phyloP scores from a whole-genome alignment of 108 stramenopile species.

The Cylindrotheca closterium region DNA sequence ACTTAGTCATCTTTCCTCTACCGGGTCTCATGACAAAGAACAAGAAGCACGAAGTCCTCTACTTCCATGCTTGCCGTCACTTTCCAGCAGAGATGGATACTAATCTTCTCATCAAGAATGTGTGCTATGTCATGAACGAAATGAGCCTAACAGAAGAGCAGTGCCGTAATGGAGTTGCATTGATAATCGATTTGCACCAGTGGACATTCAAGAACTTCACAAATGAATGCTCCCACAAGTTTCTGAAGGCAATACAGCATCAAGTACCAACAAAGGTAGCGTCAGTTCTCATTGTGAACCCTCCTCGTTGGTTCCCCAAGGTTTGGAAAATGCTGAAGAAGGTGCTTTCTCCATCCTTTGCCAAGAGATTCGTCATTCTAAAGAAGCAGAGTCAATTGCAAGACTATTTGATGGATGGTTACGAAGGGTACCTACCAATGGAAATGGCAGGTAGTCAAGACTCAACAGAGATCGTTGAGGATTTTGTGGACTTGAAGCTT shows the following conservation, averaged over 20 bases:
- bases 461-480: conserved; percentile 31
- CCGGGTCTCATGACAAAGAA: conserved; percentile 45
- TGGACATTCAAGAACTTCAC: conserved; percentile 52
- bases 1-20: conserved; percentile 42
- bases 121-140: conserved; percentile 46
- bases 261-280: conserved; percentile 35
- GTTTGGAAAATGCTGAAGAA: conserved; percentile 51
- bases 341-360: conserved; percentile 37
- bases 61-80: conserved; percentile 50
- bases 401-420: conserved; percentile 21
- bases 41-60: conserved; percentile 38
- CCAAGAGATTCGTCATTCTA: conserved; percentile 38
- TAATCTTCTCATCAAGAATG: conserved; percentile 43
- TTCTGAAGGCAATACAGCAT: conserved; percentile 44
- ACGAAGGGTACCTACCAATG: conserved; percentile 41
- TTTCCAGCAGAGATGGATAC: conserved; percentile 35
- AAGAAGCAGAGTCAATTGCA: conserved; percentile 28
- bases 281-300: conserved; percentile 58
- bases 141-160: conserved; percentile 21
- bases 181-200: conserved; percentile 53
- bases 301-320: conserved; percentile 50
- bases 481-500: conserved; percentile 29
- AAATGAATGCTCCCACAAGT: conserved; percentile 38
- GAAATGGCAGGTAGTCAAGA: conserved; percentile 18
- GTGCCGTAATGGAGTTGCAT: conserved; percentile 44